Evolutionary conservation across 2,329 filamentous ascomycete species (phyloP).

Genomic region (Colletotrichum zoysiae): DNA sequence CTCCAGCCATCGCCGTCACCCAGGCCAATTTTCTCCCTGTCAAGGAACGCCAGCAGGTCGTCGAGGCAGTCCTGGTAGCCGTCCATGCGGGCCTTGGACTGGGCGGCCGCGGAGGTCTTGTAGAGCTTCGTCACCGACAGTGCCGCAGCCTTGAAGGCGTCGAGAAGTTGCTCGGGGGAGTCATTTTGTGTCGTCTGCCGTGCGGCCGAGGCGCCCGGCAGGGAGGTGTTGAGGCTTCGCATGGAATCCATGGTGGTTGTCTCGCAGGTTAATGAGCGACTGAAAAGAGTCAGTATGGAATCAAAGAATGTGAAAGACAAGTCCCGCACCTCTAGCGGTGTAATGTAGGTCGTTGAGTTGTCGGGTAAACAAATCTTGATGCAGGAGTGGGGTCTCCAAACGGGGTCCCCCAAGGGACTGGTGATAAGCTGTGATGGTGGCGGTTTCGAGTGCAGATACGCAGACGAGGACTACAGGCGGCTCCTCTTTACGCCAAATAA

Average conservation of each 20-base stretch:
- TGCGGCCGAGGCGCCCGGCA: slow-evolving; percentile 42
- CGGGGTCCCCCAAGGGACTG: slow-evolving; percentile 31
- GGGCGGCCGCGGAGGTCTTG: slow-evolving; percentile 86
- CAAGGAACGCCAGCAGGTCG: slow-evolving; percentile 86
- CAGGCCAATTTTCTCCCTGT: slow-evolving; percentile 83
- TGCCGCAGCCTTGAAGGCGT: slow-evolving; percentile 92
- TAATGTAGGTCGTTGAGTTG: slow-evolving; percentile 25
- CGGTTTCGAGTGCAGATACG: slow-evolving; percentile 3
- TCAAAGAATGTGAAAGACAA: slow-evolving; percentile 12
- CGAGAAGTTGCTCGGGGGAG: slow-evolving; percentile 77
- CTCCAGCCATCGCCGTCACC: slow-evolving; percentile 81
- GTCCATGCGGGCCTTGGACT: slow-evolving; percentile 79
- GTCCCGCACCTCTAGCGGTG: slow-evolving; percentile 38
- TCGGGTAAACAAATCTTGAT: slow-evolving; percentile 41
- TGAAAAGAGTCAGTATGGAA: slow-evolving; percentile 22
- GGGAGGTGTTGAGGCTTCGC: slow-evolving; percentile 47
- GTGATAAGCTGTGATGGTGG: slow-evolving; percentile 28
- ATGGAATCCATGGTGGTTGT: slow-evolving; percentile 50
- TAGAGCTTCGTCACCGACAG: slow-evolving; percentile 96
- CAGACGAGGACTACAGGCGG: not conserved
- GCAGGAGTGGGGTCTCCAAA: slow-evolving; percentile 35
- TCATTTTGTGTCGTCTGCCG: slow-evolving; percentile 50
- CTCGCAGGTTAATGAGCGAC: slow-evolving; percentile 2
- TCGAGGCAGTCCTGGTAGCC: slow-evolving; percentile 96
- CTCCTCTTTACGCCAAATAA: slow-evolving; percentile 6